Base-by-base conservation (phyloP, 768 basidiomycete genomes). In the Leccinum obscurum region DNA sequence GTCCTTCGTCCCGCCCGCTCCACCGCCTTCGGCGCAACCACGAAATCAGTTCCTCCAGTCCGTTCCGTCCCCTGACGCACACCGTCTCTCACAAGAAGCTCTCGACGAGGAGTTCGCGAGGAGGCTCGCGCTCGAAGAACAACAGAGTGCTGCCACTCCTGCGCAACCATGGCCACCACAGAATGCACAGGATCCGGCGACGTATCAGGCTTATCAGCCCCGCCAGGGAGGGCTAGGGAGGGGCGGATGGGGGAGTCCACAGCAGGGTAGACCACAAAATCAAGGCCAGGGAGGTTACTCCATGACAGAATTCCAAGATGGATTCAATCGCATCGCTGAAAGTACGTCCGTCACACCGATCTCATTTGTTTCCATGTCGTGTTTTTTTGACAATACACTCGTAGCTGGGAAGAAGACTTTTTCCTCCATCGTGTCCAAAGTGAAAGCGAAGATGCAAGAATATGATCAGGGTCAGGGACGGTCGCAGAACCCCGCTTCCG, bases 401-500 rank as follows among this genome's bases (percentile, higher is more conserved):
- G 54, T 59, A 90, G 88, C 81, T 56, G 90, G 92, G 4, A 92
- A 90, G 77, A 89, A 86, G 75, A 93, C 91, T 0, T 83, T 93
- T 72, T 85, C 81, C 52, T 81, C 77, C 9, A 71, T 93, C 28
- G 79, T 93, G 44, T 85, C 84, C 35, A 93, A 89, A 71, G 89
- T 92, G 52, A 92, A 85, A 69, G 85, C 90, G 6, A 93, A 93
- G 81, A 85, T 93, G 60, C 87, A 89, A 67, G 92, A 93, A 66
- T 85, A 85, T 62, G 91, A 93, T 41, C 84, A 86, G 66, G 69
- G 70, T 15, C 66, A 71, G 50, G 66, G 69, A 28, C 44, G 64
- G 56, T 52, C 63, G 10, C 65, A 68, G 60, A 56, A 37, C 15
- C 30, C 37, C 5, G 48, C 52, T 37, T 49, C 59, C 3, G 35